Base-by-base conservation (phyloP, 192 early-diverging fungal species). In the Gaertneriomyces sp. region DNA sequence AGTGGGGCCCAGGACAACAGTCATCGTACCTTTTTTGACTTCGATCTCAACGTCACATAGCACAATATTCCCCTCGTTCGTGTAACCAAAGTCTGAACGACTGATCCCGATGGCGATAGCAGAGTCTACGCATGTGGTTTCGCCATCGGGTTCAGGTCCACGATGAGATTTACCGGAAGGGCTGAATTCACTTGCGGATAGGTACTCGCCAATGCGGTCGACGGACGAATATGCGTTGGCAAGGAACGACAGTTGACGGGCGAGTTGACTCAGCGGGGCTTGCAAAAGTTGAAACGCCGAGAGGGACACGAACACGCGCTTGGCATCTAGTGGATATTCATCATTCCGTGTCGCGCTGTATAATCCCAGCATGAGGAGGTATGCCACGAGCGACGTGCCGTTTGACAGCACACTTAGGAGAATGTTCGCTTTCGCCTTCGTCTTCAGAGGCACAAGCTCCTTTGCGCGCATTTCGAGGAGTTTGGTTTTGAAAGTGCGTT, bases 1-100 rank as follows among this genome's bases (percentile, higher is more conserved):
- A 53, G 81, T 79, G 25, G 76, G 70, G 1, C 82, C 82, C 38
- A 71, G 66, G 1, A 81, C 75, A 7, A 72, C 74, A 16, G 71
- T 42, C 19, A 76, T n/a, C 45, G 72, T 64, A 9, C 79, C 79
- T 17, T 58, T 64, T n/a, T 49, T 14, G 16, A 81, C 42, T 5
- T 17, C 38, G 4, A 83, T 33, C 51, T 72, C 43, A 49, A 81
- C 57, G 19, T 77, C 53, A 20, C 70, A 42, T n/a, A 84, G 42
- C n/a, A 71, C 52, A n/a, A 11, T 5, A 2, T 33, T 33, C 25
- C 1, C 25, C 25, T 33, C 25, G 25, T 33, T 33, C 25, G 54
- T 55, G n/a, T 25, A 55, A 11, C 54, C 54, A 55, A 55, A 55
- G 14, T 55, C 20, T 55, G 17, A 33, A 33, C 25, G 25, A 33